phyloP scores from a whole-genome alignment of 208 protist genomes.

The Willaertia magna region DNA sequence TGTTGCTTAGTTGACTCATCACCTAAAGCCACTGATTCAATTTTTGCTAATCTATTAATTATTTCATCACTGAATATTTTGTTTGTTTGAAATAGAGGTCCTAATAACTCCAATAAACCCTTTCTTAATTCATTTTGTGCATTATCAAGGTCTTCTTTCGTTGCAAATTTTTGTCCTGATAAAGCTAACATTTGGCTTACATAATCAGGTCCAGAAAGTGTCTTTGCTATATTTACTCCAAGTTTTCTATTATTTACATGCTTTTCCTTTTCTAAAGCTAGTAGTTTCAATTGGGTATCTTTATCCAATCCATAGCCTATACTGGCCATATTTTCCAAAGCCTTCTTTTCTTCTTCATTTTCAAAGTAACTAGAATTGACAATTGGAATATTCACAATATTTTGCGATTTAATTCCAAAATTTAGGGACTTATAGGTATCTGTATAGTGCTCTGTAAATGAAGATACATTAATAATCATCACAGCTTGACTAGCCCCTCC shows the following conservation, averaged over 20 bases:
- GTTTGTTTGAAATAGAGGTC: too few species aligned
- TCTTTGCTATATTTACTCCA: background rate
- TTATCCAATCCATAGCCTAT: background rate
- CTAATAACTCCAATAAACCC: background rate
- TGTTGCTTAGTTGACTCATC: too few species aligned
- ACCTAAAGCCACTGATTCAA: too few species aligned
- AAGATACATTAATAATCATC: constrained; percentile 18
- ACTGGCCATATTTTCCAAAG: background rate
- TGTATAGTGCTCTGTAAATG: background rate
- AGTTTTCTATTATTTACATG: background rate
- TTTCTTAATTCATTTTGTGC: background rate
- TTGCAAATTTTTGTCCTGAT: background rate
- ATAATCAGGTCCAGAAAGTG: background rate
- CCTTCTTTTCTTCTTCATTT: background rate
- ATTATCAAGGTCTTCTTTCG: background rate
- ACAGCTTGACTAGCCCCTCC: constrained; percentile 20
- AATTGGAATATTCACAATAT: constrained; percentile 25
- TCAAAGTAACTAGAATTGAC: background rate
- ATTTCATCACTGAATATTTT: too few species aligned
- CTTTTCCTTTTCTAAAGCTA: background rate
- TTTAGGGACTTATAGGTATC: constrained; percentile 13
- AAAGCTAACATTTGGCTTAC: background rate
- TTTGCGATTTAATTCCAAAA: constrained; percentile 17
- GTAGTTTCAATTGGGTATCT: background rate
- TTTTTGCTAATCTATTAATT: too few species aligned